A percentile compares a stretch with the other conserved stretches of the same genome.
Conservation (phyloP, 768 basidiomycete genomes). For the Tylopilus cervinicoccineus region DNA sequence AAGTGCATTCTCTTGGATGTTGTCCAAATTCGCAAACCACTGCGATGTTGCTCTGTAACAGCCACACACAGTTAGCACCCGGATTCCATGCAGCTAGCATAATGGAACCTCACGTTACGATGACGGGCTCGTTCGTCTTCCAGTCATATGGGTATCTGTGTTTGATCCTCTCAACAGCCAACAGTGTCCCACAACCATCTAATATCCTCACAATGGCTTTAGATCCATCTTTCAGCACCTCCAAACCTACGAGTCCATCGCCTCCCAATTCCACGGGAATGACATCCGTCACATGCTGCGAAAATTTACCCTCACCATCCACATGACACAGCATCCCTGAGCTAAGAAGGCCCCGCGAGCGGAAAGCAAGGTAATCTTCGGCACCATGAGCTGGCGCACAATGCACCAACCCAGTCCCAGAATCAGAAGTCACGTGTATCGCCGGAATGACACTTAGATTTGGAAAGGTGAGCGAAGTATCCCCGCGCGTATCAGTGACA, state of each 20-base stretch:
- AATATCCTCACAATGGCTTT: conserved; percentile 64
- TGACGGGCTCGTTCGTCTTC: conserved; percentile 91
- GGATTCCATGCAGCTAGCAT: background rate
- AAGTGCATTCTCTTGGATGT: conserved; percentile 75
- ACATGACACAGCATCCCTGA: conserved; percentile 75
- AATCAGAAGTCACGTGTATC: conserved; percentile 73
- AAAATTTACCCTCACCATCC: conserved; percentile 71
- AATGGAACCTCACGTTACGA: conserved; percentile 64
- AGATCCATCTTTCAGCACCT: conserved; percentile 71
- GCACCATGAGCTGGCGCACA: conserved; percentile 92
- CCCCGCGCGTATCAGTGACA: conserved; percentile 21
- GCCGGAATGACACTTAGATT: conserved; percentile 56
- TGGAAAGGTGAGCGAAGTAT: background rate
- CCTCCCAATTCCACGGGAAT: conserved; percentile 38
- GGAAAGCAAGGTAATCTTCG: conserved; percentile 85
- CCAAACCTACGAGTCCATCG: conserved; percentile 57
- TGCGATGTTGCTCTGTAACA: conserved; percentile 79
- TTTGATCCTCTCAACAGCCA: conserved; percentile 66
- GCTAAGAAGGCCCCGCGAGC: conserved; percentile 46
- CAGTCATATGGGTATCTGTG: conserved; percentile 97
- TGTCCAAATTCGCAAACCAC: conserved; percentile 93
- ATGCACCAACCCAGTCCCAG: conserved; percentile 96
- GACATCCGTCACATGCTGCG: conserved; percentile 50
- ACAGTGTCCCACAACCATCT: conserved; percentile 44
- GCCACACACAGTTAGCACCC: background rate